These are phyloP conservation scores for Penicillium ucsense DNA, from an alignment of 495 filamentous ascomycete species.

Conservation along the genomic window DNA sequence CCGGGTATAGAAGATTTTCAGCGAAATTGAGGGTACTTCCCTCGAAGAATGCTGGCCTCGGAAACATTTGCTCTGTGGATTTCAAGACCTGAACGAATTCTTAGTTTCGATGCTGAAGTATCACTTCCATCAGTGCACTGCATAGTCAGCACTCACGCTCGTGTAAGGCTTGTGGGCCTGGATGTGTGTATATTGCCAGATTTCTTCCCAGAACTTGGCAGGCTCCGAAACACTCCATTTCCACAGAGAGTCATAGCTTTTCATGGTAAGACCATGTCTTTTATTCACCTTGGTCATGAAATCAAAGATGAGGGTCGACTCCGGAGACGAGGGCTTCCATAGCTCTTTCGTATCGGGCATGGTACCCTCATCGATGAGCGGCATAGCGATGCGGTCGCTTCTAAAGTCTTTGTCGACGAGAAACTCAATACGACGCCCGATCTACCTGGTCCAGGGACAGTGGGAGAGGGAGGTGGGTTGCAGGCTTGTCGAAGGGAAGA, in stretches of 20 bases:
- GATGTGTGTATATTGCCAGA: constrained; percentile 74
- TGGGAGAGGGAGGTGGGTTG: too few relatives aligned
- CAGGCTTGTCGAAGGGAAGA: too few relatives aligned
- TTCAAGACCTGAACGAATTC: constrained; percentile 51
- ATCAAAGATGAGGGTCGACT: constrained; percentile 55
- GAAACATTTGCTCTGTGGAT: constrained; percentile 61
- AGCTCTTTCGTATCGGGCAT: constrained; percentile 37
- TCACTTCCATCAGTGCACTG: background rate
- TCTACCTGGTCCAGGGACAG: background rate
- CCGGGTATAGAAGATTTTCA: constrained; percentile 80
- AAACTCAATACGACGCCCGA: background rate
- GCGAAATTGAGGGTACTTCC: constrained; percentile 79
- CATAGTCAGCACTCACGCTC: constrained; percentile 34
- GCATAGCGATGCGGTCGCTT: constrained; percentile 5
- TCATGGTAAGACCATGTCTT: constrained; percentile 53
- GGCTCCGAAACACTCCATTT: constrained; percentile 76
- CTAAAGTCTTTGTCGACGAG: too few relatives aligned
- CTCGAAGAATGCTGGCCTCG: constrained; percentile 73
- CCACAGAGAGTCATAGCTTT: constrained; percentile 61
- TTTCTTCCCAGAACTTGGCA: constrained; percentile 70
- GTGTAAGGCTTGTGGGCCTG: constrained; percentile 54
- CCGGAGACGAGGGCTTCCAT: constrained; percentile 62
- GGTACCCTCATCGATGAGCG: constrained; percentile 18
- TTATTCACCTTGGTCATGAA: constrained; percentile 60
- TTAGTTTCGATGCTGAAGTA: background rate